Base-by-base conservation (phyloP, 2,329 filamentous ascomycete species). In the Calonectria multiphialidica region DNA sequence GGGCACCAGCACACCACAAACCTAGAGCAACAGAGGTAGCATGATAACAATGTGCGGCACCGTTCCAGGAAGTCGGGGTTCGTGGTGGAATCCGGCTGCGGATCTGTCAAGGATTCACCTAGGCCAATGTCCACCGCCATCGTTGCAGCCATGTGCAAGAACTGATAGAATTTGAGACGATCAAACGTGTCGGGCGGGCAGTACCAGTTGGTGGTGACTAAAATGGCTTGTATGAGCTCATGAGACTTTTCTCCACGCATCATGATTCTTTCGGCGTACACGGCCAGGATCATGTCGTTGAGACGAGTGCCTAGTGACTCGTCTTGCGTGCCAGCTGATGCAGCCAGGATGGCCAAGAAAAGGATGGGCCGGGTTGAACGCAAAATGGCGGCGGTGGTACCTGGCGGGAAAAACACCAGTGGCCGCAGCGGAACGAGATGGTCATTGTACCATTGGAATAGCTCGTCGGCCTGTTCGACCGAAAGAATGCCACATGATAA, bases 171-270 rank as follows among this genome's bases (percentile, higher is more conserved):
- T n/a, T 63, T 63, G 12, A 63, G 28, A 18, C 42, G 42, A 13
- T 63, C 42, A 44, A 47, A 63, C 3, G 42, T 47, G 30, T 35
- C 44, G 12, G 40, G 61, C 4, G 61, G 61, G 45, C 61, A 63
- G 23, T 63, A 63, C 61, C 61, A 63, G 15, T 63, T 63, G 16
- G 61, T 49, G 3, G 61, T 63, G 25, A 63, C 23, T 15, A 63
- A 21, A 23, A 63, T 63, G 5, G 61, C 61, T 28, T 63, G 25
- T 10, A 63, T 28, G 16, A 63, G 25, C 44, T 63, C 61, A 18
- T 35, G 42, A 30, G 61, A 63, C 15, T 63, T 63, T 13, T 63
- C 61, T 8, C 61, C 61, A 13, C 49, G 61, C 30, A 63, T 45
- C 61, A 63, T 47, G n/a, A 63, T 63, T 44, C 33, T 47, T 16